These are phyloP conservation scores for Thymus quinquecostatus DNA, from an alignment of 257 asterid species.

Conservation along the genomic window DNA sequence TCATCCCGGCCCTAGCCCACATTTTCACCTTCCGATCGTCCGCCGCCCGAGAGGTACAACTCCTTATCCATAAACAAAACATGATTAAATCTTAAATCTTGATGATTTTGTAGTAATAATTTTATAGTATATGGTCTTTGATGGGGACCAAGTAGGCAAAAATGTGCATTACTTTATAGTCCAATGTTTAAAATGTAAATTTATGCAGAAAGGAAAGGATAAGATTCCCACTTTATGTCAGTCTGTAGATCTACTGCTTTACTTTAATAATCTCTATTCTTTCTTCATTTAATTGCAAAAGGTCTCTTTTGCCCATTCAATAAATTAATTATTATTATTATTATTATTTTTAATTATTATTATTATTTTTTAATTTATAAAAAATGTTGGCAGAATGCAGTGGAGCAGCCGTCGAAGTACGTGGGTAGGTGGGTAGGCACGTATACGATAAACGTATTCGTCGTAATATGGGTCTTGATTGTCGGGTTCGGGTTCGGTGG, in stretches of 20 bases:
- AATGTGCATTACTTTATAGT: background rate
- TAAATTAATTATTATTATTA: background rate
- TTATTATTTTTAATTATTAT: no score
- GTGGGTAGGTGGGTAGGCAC: constrained; percentile 48
- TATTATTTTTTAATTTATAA: no score
- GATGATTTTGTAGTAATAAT: no score
- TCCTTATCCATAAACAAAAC: background rate
- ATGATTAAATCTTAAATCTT: no score
- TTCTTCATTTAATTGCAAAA: background rate
- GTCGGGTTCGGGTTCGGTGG: constrained; percentile 58
- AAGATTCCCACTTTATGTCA: constrained; percentile 2
- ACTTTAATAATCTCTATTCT: background rate
- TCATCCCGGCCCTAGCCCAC: constrained; percentile 38
- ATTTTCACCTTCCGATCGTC: constrained; percentile 46
- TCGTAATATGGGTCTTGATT: constrained; percentile 50
- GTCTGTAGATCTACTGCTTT: background rate
- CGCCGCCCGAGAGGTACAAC: constrained; percentile 38
- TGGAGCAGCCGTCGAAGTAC: constrained; percentile 50
- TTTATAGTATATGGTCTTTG: background rate
- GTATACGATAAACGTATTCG: constrained; percentile 41
- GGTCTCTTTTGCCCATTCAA: background rate
- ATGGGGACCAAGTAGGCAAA: background rate
- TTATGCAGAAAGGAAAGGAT: background rate
- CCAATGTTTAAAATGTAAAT: background rate
- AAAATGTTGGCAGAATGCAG: constrained; percentile 45